Percentiles rank a stretch among this genome's conserved stretches.
Conservation (phyloP, 441 rosid species). For the Gossypium schwendimanii region DNA sequence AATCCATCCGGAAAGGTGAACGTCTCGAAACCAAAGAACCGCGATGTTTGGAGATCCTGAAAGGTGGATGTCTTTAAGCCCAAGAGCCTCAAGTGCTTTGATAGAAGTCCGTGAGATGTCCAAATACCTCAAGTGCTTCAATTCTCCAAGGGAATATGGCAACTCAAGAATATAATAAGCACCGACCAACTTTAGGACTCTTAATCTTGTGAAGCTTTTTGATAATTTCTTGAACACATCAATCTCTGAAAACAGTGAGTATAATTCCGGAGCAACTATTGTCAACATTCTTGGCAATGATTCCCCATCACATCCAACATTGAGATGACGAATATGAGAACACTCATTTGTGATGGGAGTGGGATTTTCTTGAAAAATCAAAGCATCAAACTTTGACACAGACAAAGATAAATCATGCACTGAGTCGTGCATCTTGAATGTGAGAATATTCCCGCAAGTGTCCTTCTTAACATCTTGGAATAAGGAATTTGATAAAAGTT, state of each 20-base stretch:
- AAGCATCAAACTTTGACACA: too few relatives aligned
- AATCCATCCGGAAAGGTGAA: slow-evolving; percentile 2
- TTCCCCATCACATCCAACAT: too few relatives aligned
- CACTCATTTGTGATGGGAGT: too few relatives aligned
- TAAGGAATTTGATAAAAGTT: neutral
- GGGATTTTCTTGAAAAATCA: too few relatives aligned
- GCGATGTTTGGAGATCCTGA: slow-evolving; percentile 13
- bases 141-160: slow-evolving; percentile 3
- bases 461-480: neutral
- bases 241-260: neutral
- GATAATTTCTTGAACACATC: neutral
- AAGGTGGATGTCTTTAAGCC: too few relatives aligned
- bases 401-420: too few relatives aligned
- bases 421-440: too few relatives aligned
- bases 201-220: slow-evolving; percentile 7
- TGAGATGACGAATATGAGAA: too few relatives aligned
- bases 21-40: neutral
- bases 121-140: slow-evolving; percentile 15
- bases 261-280: too few relatives aligned
- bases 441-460: neutral
- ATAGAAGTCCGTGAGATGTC: slow-evolving; percentile 13
- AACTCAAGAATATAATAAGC: neutral
- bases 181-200: slow-evolving; percentile 7
- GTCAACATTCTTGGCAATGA: too few relatives aligned
- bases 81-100: too few relatives aligned